Evolutionary conservation across 2,329 filamentous ascomycete genomes (phyloP), one percentile per base, ranked within the genome.

Genomic region (Colletotrichum echinochloae): DNA sequence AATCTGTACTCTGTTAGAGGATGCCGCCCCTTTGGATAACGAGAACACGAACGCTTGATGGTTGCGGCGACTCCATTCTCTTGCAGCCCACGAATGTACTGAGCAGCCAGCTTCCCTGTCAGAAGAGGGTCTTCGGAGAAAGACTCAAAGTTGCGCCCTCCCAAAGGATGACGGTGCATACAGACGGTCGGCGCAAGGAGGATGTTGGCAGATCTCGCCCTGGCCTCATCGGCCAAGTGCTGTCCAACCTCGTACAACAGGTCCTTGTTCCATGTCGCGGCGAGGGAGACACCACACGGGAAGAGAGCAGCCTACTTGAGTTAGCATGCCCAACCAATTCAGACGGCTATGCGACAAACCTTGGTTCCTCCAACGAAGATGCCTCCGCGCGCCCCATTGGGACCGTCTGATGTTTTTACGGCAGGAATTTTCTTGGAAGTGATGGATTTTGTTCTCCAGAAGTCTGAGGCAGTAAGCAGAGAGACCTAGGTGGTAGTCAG

Each of bases 91-190:
- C 88, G 89, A 76, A 93, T 91, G 72, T 93, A 93, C 70, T 91
- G 87, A 0, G 91, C 88, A 16, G 92, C 91, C 71, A 94, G 82
- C 72, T 90, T 92, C 39, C 92, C 92, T 0, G 92, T 93, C 6
- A 97, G 85, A 12, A 91, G 87, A 0, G 93, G 93, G 74, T 96
- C 94, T 79, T 96, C 94, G 0, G 92, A 94, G 78, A 94, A 96
- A 0, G 93, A 94, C 80, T 97, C 94, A 74, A 96, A 97, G 73
- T 94, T 94, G 70, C 94, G 87, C 23, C 94, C 94, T n/a, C 93
- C 93, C 0, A 96, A 85, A 0, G 94, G 94, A 60, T 92, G 92
- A 20, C 94, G 88, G 76, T 96, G 93, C 84, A 94, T 91, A 81
- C 93, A 94, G 41, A 94, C 90, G 0, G 93, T 95, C 2, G 92